Conservation (phyloP, 768 basidiomycete genomes). For the Boletus vinaceobasis region DNA sequence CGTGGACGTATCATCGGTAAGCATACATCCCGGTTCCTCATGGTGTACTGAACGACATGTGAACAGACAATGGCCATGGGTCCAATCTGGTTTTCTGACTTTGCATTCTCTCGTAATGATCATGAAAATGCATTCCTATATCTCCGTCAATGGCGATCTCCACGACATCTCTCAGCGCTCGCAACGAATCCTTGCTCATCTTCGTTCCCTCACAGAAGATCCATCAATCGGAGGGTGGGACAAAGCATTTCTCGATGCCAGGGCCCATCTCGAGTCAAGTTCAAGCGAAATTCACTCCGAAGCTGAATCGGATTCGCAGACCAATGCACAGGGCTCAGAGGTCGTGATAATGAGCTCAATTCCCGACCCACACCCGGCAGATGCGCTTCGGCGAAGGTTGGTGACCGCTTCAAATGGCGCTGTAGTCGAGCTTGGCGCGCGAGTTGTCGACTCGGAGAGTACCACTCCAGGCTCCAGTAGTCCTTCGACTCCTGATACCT, state of each 20-base stretch:
- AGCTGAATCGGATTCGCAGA: conserved; percentile 14
- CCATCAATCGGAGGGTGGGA: conserved; percentile 61
- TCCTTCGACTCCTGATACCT: background rate
- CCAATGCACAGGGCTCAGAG: conserved; percentile 45
- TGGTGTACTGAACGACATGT: background rate
- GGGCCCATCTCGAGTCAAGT: conserved; percentile 33
- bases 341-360: conserved; percentile 46
- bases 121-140: conserved; percentile 97
- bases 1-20: conserved; percentile 87
- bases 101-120: conserved; percentile 86
- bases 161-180: conserved; percentile 50
- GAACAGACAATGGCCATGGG: conserved; percentile 93
- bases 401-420: conserved; percentile 28
- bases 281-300: conserved; percentile 21
- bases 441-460: background rate
- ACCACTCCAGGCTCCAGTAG: conserved; percentile 1
- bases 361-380: conserved; percentile 50
- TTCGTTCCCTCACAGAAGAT: conserved; percentile 45
- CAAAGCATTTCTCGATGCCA: conserved; percentile 51
- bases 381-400: conserved; percentile 57
- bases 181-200: conserved; percentile 38
- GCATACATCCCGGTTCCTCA: conserved; percentile 9
- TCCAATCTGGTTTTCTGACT: conserved; percentile 88
- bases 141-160: conserved; percentile 83
- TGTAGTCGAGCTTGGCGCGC: conserved; percentile 3